A percentile compares a stretch with the other conserved stretches of the same genome.
Evolutionary conservation across 768 basidiomycete genomes (phyloP).

Genomic region (Mycena rosella): DNA sequence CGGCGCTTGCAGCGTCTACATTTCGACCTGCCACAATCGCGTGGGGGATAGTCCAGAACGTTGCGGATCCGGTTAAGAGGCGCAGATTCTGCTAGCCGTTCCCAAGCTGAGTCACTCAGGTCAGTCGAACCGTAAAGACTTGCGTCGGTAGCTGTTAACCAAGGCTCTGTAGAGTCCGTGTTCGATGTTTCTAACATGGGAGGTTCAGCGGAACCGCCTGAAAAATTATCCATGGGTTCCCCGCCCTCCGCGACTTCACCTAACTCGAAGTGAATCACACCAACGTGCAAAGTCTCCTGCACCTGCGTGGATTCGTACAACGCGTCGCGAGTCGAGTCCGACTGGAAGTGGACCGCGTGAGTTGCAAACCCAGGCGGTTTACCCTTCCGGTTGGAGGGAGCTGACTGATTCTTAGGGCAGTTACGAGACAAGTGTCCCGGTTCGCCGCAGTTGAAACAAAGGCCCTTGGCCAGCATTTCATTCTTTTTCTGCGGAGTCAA

Average conservation of each 20-base stretch:
- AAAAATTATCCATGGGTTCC: too few relatives aligned
- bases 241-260: conserved; percentile 4
- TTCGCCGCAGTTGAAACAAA: conserved; percentile 46
- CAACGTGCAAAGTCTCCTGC: background rate
- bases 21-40: too few relatives aligned
- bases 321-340: background rate
- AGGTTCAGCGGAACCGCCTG: too few relatives aligned
- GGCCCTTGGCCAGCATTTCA: conserved; percentile 35
- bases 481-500: conserved; percentile 14
- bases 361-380: conserved; percentile 8
- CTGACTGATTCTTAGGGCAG: conserved; percentile 41
- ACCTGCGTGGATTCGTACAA: background rate
- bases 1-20: too few relatives aligned
- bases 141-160: too few relatives aligned
- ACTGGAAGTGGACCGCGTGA: background rate
- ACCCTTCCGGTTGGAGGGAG: background rate
- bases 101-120: too few relatives aligned
- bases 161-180: too few relatives aligned
- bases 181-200: too few relatives aligned
- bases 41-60: too few relatives aligned
- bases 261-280: background rate
- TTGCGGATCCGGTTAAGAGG: too few relatives aligned
- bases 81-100: too few relatives aligned
- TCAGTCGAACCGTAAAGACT: too few relatives aligned
- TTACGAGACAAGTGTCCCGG: conserved; percentile 44